Evolutionary conservation across 352 stramenopile genomes (phyloP), one percentile per base, ranked within the genome.

Genomic region (Phytophthora hibernalis): DNA sequence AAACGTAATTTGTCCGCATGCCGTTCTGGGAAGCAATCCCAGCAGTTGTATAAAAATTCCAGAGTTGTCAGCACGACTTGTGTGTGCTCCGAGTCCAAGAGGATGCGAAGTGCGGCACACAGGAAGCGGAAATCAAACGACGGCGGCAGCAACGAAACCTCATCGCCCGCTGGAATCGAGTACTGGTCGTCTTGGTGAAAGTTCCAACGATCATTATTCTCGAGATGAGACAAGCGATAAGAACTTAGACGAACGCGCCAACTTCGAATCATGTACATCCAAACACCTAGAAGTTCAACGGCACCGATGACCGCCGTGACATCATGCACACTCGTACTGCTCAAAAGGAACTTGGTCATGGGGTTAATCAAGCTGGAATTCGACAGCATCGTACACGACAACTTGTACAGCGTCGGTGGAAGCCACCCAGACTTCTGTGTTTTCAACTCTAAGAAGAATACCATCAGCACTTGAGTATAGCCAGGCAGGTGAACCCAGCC

Each of bases 211-310:
- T 96, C 89, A 51, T 96, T 96, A 66, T 95, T 96, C 66, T 96
- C 89, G 22, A 96, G 54, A 55, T 96, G 89, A 5, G 89, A 96
- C 11, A 96, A 60, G 2, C 89, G 86, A 55, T 96, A 96, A 18
- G 89, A 96, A 42, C 87, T 82, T 24, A 96, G 57, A 9, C 89
- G 85, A 44, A 96, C 87, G 37, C 89, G 89, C 89, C 89, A 96
- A 70, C 85, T 95, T 83, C 89, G 83, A 64, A 96, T 96, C 87
- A 96, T 96, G 60, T 96, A 96, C 87, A 96, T 95, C 89, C 89
- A 96, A 8, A 96, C 89, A 11, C 89, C 89, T 11, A 96, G 78
- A 20, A 96, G 78, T 58, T 96, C 89, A 4, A 96, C 86, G 0
- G 87, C 85, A 48, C 87, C 89, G 31, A 95, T 96, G 7, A 96